Conservation (phyloP, 176 grass and related monocot species). For the Oryza australiensis region DNA sequence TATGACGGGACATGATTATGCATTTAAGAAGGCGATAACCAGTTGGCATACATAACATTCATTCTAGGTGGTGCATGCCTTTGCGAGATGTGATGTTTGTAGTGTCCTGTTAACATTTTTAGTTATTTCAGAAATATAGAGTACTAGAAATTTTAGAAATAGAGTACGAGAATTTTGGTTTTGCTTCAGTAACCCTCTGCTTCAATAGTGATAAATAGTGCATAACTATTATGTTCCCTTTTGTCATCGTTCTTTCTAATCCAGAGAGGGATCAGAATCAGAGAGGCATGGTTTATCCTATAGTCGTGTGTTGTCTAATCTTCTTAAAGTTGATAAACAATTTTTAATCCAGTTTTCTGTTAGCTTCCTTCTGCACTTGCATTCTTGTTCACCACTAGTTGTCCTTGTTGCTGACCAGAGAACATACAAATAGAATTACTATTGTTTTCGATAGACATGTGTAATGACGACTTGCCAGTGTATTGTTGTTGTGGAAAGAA, state of each 20-base stretch:
- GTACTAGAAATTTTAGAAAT: neutral
- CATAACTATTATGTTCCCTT: neutral
- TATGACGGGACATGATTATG: neutral
- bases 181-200: neutral
- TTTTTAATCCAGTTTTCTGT: neutral
- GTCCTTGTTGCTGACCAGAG: constrained; percentile 1
- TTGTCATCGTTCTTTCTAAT: neutral
- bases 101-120: neutral
- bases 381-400: neutral
- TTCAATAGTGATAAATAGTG: neutral
- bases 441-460: constrained; percentile 1
- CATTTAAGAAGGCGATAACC: neutral
- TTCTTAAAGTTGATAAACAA: neutral
- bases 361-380: constrained; percentile 5
- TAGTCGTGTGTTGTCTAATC: neutral
- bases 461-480: neutral
- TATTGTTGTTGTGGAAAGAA: too few relatives aligned
- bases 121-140: neutral
- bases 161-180: neutral
- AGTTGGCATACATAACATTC: neutral
- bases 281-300: neutral
- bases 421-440: constrained; percentile 10
- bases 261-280: neutral
- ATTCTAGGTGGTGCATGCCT: neutral
- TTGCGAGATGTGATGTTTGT: neutral